Evolutionary conservation across 202 grass and related monocot species (phyloP).

Genomic region (Hordeum pubiflorum): DNA sequence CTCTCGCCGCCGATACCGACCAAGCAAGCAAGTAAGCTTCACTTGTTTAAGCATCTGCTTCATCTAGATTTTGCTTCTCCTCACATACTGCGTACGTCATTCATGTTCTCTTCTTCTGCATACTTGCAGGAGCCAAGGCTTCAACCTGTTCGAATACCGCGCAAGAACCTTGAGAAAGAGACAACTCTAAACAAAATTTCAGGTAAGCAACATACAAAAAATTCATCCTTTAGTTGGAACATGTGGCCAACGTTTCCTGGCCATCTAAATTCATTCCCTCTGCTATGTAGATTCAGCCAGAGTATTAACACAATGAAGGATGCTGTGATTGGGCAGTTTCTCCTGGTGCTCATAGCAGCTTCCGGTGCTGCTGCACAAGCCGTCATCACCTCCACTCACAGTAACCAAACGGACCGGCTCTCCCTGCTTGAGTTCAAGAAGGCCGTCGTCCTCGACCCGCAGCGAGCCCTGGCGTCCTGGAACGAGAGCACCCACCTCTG

Average conservation of each 20-base stretch:
- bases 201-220: neutral
- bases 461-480: neutral
- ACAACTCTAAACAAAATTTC: neutral
- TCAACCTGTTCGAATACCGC: neutral
- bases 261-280: neutral
- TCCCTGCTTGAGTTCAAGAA: neutral
- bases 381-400: neutral
- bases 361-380: neutral
- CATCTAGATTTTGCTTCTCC: neutral
- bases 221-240: neutral
- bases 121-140: neutral
- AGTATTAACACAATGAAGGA: neutral
- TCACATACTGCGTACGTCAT: neutral
- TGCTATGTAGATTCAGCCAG: neutral
- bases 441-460: neutral
- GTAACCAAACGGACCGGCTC: neutral
- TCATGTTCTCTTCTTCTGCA: neutral
- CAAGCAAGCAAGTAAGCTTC: neutral
- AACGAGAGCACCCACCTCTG: neutral
- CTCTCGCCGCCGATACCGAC: neutral
- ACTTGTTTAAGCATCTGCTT: neutral
- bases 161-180: neutral
- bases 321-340: neutral
- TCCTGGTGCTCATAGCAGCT: neutral
- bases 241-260: neutral